Evolutionary conservation across 306 rosid genomes (phyloP).

Genomic region (Medicago truncatula): MtrunA17r5.0-ANR NC_053048.1:41448001-41448500

Average conservation of each 20-base stretch:
- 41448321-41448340: background rate
- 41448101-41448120: conserved; percentile 66
- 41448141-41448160: conserved; percentile 72
- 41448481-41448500: background rate
- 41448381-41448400: background rate
- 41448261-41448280: background rate
- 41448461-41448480: background rate
- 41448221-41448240: conserved; percentile 82
- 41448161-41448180: conserved; percentile 85
- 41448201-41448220: conserved; percentile 94
- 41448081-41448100: conserved; percentile 79
- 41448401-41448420: background rate
- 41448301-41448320: background rate
- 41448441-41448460: background rate
- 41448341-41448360: background rate
- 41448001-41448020: conserved; percentile 73
- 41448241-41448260: conserved; percentile 93
- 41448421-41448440: background rate
- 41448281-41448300: background rate
- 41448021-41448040: conserved; percentile 93
- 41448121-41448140: conserved; percentile 72
- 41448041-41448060: conserved; percentile 95
- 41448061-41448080: conserved; percentile 76
- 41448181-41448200: conserved; percentile 72
- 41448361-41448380: background rate